Evolutionary conservation across 2,329 filamentous ascomycete genomes (phyloP).

Genomic region (Hirsutella thompsonii): DNA sequence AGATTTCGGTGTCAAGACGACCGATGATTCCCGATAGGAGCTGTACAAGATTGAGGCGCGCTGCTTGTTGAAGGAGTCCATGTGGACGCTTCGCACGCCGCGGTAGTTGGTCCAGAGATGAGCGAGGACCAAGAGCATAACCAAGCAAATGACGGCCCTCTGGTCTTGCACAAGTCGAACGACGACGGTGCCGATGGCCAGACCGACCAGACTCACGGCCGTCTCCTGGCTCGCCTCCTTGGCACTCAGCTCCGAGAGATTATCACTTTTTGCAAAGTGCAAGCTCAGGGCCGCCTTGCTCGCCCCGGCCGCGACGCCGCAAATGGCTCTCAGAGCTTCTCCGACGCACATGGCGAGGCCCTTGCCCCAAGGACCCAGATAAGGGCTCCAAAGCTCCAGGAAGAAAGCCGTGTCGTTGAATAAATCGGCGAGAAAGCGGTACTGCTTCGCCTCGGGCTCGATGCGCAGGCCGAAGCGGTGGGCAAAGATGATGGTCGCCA

Average conservation of each 20-base stretch:
- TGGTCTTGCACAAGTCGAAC: slow-evolving; percentile 64
- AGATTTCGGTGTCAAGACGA: slow-evolving; percentile 49
- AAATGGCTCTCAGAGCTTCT: slow-evolving; percentile 48
- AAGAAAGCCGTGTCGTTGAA: slow-evolving; percentile 82
- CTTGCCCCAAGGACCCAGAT: slow-evolving; percentile 44
- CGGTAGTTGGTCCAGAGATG: slow-evolving; percentile 80
- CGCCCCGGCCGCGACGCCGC: slow-evolving; percentile 80
- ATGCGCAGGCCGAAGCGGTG: slow-evolving; percentile 70
- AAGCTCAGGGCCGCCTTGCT: slow-evolving; percentile 84
- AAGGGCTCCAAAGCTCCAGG: slow-evolving; percentile 71
- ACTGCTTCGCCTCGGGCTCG: slow-evolving; percentile 84
- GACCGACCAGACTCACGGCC: slow-evolving; percentile 75
- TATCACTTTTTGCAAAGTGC: slow-evolving; percentile 80
- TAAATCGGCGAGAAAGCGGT: slow-evolving; percentile 73
- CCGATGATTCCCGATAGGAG: slow-evolving; percentile 33
- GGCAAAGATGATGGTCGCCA: slow-evolving; percentile 80
- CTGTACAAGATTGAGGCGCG: slow-evolving; percentile 68
- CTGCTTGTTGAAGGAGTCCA: slow-evolving; percentile 77
- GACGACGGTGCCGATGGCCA: slow-evolving; percentile 71
- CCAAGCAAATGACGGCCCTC: slow-evolving; percentile 57
- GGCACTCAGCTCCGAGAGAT: slow-evolving; percentile 86
- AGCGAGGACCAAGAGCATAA: slow-evolving; percentile 57
- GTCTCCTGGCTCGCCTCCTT: slow-evolving; percentile 95
- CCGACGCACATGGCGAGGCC: slow-evolving; percentile 35
- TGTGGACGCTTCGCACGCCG: slow-evolving; percentile 71